phyloP scores from a whole-genome alignment of 306 rosid species.

The Cucurbita ficifolia region DNA sequence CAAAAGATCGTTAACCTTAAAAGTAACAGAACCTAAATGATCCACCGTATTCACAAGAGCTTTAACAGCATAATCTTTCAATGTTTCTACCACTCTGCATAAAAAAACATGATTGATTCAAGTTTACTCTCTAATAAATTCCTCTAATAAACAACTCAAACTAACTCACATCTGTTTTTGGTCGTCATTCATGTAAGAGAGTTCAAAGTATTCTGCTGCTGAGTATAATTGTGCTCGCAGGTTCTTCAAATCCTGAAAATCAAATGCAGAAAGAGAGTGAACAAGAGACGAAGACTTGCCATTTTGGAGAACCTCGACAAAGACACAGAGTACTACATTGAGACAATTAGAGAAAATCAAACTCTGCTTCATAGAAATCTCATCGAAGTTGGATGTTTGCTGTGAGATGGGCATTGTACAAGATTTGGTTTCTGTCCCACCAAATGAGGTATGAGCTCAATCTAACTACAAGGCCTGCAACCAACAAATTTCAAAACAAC shows the following conservation, averaged over 20 bases:
- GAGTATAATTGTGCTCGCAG: slow-evolving; percentile 83
- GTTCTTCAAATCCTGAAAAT: slow-evolving; percentile 80
- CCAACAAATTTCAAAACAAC: not conserved
- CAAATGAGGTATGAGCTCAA: slow-evolving; percentile 19
- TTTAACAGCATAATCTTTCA: slow-evolving; percentile 91
- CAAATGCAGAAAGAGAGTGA: slow-evolving; percentile 7
- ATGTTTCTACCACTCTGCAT: slow-evolving; percentile 76
- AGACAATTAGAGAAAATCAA: slow-evolving; percentile 89
- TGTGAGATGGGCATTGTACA: slow-evolving; percentile 29
- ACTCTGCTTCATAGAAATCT: slow-evolving; percentile 92
- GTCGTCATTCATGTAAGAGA: slow-evolving; percentile 84
- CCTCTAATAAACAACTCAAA: slow-evolving; percentile 1
- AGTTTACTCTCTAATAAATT: not conserved
- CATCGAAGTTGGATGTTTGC: slow-evolving; percentile 72
- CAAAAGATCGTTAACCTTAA: slow-evolving; percentile 78
- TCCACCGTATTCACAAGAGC: slow-evolving; percentile 98
- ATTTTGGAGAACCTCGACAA: not conserved
- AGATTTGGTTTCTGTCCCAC: slow-evolving; percentile 56
- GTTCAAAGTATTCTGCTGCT: slow-evolving; percentile 93
- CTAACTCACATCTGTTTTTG: slow-evolving; percentile 79
- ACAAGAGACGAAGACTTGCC: not conserved
- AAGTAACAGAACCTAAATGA: slow-evolving; percentile 91
- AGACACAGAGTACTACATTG: slow-evolving; percentile 30
- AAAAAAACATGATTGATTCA: not conserved
- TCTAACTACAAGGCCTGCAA: not conserved